Conservation (phyloP, 2,329 filamentous ascomycete genomes). For the Berkeleyomyces basicola region DNA sequence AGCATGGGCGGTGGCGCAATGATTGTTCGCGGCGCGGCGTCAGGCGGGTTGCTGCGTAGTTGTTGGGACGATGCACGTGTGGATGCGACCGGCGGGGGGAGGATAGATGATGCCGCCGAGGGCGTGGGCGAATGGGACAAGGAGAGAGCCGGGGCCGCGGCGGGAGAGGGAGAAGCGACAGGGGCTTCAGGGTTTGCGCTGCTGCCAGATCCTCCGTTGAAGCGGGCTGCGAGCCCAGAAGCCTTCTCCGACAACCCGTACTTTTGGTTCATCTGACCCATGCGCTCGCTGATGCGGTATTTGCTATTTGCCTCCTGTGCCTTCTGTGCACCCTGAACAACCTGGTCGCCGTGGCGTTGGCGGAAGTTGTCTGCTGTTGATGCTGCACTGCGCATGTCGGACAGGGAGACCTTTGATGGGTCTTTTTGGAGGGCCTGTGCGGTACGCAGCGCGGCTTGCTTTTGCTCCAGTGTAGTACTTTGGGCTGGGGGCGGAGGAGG, state of each 20-base stretch:
- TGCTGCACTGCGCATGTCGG: slow-evolving; percentile 41
- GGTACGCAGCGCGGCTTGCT: slow-evolving; percentile 46
- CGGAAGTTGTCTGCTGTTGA: slow-evolving; percentile 52
- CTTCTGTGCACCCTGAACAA: slow-evolving; percentile 40
- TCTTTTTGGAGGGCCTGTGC: slow-evolving; percentile 42
- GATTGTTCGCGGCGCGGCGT: not conserved
- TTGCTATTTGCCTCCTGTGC: slow-evolving; percentile 44
- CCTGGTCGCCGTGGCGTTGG: slow-evolving; percentile 51
- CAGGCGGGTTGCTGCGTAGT: not conserved
- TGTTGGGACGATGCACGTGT: not conserved
- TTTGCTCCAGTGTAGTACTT: slow-evolving; percentile 48
- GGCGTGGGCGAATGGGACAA: not conserved
- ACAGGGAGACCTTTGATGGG: slow-evolving; percentile 41
- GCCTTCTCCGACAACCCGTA: slow-evolving; percentile 10
- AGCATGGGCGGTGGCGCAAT: not conserved
- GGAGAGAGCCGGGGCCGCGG: not conserved
- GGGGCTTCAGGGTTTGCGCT: not conserved
- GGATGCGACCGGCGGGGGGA: not conserved
- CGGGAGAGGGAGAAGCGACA: not conserved
- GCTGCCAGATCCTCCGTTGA: slow-evolving; percentile 6
- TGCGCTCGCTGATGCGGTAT: slow-evolving; percentile 34
- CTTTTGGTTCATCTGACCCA: slow-evolving; percentile 15
- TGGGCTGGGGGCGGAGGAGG: slow-evolving; percentile 20
- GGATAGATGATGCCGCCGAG: not conserved
- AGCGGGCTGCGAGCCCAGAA: slow-evolving; percentile 8